Evolutionary conservation across 2,329 filamentous ascomycete genomes (phyloP).

Genomic region (Stagonosporopsis tanaceti): DNA sequence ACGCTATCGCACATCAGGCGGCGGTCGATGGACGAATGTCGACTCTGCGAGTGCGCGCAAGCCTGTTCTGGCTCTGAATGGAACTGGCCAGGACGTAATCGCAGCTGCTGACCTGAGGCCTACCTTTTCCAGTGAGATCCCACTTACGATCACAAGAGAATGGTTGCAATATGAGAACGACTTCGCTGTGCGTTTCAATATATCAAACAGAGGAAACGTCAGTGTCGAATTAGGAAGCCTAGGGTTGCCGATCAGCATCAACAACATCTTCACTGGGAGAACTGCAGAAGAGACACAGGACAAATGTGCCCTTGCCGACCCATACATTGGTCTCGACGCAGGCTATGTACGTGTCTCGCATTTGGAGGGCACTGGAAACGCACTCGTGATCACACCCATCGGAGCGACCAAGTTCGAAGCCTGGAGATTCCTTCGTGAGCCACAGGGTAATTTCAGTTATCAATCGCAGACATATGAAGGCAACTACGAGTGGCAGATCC

Average conservation of each 20-base stretch:
- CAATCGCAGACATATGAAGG: constrained; percentile 66
- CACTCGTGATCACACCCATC: constrained; percentile 64
- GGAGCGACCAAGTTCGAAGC: constrained; percentile 62
- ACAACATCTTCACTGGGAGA: constrained; percentile 67
- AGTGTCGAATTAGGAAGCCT: constrained; percentile 64
- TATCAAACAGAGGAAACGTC: constrained; percentile 55
- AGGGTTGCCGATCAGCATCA: constrained; percentile 68
- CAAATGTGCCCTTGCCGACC: constrained; percentile 65
- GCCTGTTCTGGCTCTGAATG: constrained; percentile 42
- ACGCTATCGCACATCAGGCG: constrained; percentile 58
- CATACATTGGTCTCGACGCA: constrained; percentile 67
- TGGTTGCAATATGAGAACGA: constrained; percentile 62
- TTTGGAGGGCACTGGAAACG: constrained; percentile 61
- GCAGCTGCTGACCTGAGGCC: constrained; percentile 53
- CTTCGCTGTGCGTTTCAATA: constrained; percentile 61
- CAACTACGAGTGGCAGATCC: constrained; percentile 67
- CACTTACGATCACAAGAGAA: constrained; percentile 59
- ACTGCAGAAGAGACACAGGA: constrained; percentile 58
- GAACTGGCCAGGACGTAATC: constrained; percentile 35
- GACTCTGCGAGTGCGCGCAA: constrained; percentile 57
- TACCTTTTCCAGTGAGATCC: constrained; percentile 51
- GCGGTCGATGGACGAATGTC: constrained; percentile 54
- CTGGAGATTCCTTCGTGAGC: constrained; percentile 62
- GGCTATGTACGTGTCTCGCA: constrained; percentile 65
- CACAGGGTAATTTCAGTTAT: constrained; percentile 38